phyloP scores from a whole-genome alignment of 495 filamentous ascomycete genomes.

The Neurospora terricola region DNA sequence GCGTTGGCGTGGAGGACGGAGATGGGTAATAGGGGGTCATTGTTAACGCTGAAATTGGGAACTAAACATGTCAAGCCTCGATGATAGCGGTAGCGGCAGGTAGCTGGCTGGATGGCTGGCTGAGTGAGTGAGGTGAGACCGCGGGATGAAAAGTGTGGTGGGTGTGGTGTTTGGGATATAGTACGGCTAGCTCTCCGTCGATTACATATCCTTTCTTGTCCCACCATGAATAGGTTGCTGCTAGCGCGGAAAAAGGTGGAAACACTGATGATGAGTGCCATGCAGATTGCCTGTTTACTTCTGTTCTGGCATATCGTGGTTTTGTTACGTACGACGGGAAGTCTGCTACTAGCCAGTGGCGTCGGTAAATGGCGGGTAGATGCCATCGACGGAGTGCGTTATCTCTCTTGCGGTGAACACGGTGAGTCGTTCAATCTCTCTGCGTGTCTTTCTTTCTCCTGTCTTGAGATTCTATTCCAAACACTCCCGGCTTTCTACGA shows the following conservation, averaged over 20 bases:
- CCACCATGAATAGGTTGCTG: background rate
- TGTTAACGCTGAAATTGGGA: constrained; percentile 79
- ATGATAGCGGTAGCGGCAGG: background rate
- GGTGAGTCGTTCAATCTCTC: background rate
- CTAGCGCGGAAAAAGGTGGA: background rate
- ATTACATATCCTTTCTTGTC: background rate
- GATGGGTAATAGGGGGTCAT: constrained; percentile 81
- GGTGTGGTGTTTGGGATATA: background rate
- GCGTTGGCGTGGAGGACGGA: constrained; percentile 78
- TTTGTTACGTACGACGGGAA: background rate
- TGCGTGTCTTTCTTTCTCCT: background rate
- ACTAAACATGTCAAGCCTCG: constrained; percentile 22
- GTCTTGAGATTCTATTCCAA: background rate
- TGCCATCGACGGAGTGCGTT: background rate
- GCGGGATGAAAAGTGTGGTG: background rate
- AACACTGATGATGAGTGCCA: background rate
- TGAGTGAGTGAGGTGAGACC: background rate
- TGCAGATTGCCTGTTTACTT: background rate
- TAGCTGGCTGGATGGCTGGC: background rate
- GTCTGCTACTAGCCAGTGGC: background rate
- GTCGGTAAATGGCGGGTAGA: background rate
- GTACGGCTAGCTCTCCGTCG: background rate
- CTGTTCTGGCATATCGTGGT: background rate
- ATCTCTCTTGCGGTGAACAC: background rate
- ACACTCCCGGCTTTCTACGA: background rate